These are phyloP conservation scores for Boehmeria nivea DNA, from an alignment of 306 rosid genomes.

Conservation along the genomic window DNA sequence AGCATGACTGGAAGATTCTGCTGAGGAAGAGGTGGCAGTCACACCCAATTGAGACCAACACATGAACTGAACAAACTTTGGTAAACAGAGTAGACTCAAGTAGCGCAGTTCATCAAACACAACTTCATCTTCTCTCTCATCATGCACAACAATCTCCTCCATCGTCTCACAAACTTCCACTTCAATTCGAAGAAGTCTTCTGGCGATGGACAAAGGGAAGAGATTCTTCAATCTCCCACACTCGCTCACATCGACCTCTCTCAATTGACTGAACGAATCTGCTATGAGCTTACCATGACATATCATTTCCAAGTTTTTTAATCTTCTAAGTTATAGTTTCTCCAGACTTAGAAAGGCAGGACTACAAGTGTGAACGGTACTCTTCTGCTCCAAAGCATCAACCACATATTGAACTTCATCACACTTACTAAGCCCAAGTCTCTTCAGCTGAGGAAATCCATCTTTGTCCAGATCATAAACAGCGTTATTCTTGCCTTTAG, in stretches of 20 bases:
- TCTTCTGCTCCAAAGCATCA: background rate
- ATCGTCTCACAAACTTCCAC: constrained; percentile 16
- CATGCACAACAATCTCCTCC: constrained; percentile 13
- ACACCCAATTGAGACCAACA: background rate
- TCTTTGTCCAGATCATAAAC: too few relatives aligned
- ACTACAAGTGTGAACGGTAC: background rate
- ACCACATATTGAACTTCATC: background rate
- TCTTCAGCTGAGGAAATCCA: background rate
- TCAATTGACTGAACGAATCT: background rate
- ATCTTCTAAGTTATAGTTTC: background rate
- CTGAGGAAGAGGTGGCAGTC: too few relatives aligned
- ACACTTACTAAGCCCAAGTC: rapidly evolving
- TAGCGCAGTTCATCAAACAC: background rate
- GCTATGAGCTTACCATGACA: background rate
- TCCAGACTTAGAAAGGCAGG: constrained; percentile 2
- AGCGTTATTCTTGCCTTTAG: background rate
- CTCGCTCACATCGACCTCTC: background rate
- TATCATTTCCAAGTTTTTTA: constrained; percentile 9
- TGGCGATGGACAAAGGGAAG: constrained; percentile 1
- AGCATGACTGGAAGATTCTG: background rate
- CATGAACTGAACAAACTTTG: constrained; percentile 5
- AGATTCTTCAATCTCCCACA: constrained; percentile 8
- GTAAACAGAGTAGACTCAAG: constrained; percentile 19
- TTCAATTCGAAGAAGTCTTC: background rate
- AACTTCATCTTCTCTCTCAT: background rate